These are phyloP conservation scores for Suaeda aralocaspica DNA, from an alignment of 148 eudicot genomes.

Conservation along the genomic window DNA sequence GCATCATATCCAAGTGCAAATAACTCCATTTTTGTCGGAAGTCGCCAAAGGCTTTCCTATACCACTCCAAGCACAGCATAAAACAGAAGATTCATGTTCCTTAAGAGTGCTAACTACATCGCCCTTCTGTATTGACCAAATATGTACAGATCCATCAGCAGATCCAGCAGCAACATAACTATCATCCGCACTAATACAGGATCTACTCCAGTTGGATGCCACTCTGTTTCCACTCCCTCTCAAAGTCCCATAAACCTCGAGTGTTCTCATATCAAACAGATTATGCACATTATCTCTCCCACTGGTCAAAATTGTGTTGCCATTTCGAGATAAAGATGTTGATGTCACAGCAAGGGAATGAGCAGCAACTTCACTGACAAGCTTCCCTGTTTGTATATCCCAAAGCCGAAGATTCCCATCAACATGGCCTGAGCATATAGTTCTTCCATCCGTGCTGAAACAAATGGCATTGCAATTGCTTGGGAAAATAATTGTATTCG, in stretches of 20 bases:
- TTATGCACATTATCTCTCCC: constrained; percentile 93
- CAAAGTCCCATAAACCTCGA: constrained; percentile 72
- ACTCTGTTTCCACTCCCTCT: constrained; percentile 67
- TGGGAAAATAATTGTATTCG: constrained; percentile 65
- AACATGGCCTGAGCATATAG: constrained; percentile 85
- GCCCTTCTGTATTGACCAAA: constrained; percentile 70
- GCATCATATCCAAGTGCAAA: constrained; percentile 71
- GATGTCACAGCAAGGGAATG: constrained; percentile 83
- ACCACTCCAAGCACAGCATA: constrained; percentile 85
- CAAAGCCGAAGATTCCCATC: constrained; percentile 88
- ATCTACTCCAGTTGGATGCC: constrained; percentile 95
- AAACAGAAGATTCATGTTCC: constrained; percentile 67
- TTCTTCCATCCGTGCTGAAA: constrained; percentile 73
- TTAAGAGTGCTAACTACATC: constrained; percentile 70
- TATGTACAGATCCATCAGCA: constrained; percentile 77
- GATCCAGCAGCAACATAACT: constrained; percentile 90
- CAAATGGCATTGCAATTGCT: constrained; percentile 85
- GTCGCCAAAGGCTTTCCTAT: constrained; percentile 81
- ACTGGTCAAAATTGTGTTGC: constrained; percentile 67
- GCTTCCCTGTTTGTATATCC: constrained; percentile 85
- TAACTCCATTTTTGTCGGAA: constrained; percentile 69
- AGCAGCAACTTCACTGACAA: constrained; percentile 78
- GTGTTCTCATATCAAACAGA: constrained; percentile 68
- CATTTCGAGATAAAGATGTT: constrained; percentile 66
- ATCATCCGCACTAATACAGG: constrained; percentile 88